Conservation (phyloP, 495 filamentous ascomycete species). For the Cetradonia linearis region DNA sequence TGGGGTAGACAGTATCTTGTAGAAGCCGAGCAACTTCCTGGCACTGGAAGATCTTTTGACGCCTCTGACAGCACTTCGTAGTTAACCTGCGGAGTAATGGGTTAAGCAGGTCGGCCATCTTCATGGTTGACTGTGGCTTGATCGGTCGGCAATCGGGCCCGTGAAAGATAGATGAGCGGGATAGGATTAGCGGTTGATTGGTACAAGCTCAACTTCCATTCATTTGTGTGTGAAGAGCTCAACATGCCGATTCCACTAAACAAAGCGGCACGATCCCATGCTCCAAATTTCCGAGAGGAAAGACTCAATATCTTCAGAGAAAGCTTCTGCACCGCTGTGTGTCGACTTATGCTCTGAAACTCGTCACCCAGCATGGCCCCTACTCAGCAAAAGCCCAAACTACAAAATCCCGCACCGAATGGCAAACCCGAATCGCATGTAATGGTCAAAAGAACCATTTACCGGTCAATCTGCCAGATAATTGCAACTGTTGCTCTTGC, state of each 20-base stretch:
- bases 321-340: too few species aligned
- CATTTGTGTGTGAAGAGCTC: too few species aligned
- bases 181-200: neutral
- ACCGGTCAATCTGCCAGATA: neutral
- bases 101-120: neutral
- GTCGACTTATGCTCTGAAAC: too few species aligned
- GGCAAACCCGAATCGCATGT: neutral
- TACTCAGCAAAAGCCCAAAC: neutral
- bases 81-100: neutral
- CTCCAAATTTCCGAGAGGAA: too few species aligned
- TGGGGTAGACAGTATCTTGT: neutral
- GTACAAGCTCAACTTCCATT: neutral
- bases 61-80: neutral
- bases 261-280: too few species aligned
- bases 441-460: too few species aligned
- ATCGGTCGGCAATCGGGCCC: neutral
- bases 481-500: slow-evolving; percentile 37
- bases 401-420: neutral
- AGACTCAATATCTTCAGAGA: too few species aligned
- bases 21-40: neutral
- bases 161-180: neutral
- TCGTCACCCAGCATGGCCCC: neutral
- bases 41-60: neutral
- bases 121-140: neutral
- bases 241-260: too few species aligned